Conservation (phyloP, 2,329 filamentous ascomycete species). For the Trichoderma sp. region DNA sequence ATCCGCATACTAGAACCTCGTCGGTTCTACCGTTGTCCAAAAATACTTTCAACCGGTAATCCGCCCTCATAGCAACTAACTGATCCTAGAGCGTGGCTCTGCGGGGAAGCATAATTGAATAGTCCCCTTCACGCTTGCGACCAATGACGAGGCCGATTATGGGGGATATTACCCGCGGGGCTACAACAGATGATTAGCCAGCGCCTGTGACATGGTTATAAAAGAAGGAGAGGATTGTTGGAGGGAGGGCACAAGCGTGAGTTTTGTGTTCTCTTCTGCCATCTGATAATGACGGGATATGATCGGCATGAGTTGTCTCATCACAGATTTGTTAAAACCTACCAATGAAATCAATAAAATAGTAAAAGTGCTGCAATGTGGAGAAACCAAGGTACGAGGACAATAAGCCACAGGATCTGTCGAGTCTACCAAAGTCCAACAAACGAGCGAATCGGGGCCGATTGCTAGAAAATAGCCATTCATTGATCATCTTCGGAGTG, state of each 20-base stretch:
- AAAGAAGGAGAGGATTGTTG: too few relatives aligned
- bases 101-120: too few relatives aligned
- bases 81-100: neutral
- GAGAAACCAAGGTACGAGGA: neutral
- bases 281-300: neutral
- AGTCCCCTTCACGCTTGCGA: neutral
- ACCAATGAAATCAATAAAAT: neutral
- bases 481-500: neutral
- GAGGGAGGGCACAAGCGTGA: too few relatives aligned
- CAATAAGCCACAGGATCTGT: neutral
- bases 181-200: neutral
- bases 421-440: neutral
- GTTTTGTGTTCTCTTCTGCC: neutral
- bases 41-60: neutral
- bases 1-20: neutral
- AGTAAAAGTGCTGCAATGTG: neutral
- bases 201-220: neutral
- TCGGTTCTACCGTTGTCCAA: neutral
- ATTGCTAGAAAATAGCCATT: neutral
- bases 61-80: neutral
- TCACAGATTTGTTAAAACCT: neutral
- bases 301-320: neutral
- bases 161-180: neutral
- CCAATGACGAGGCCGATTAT: neutral
- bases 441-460: neutral